Evolutionary conservation across 1,139 yeast species (phyloP).

Genomic region (Lizanozyma gosingica): DNA sequence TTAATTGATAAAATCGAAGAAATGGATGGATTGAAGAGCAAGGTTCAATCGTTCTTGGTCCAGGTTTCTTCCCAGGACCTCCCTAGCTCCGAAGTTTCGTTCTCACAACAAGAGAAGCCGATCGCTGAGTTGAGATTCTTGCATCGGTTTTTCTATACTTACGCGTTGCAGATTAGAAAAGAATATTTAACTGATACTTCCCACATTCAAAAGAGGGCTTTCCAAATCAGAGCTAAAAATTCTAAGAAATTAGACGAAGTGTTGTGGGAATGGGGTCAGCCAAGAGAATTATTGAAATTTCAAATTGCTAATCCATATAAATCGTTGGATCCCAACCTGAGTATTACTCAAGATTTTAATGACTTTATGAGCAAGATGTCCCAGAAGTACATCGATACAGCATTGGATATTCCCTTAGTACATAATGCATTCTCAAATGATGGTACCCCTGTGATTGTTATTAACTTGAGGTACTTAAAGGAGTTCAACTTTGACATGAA

Average conservation of each 20-base stretch:
- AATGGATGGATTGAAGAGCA: conserved; percentile 33
- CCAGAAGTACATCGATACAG: conserved; percentile 39
- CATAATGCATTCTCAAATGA: conserved; percentile 61
- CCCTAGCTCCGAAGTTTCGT: not conserved
- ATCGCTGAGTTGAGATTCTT: conserved; percentile 45
- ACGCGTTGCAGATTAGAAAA: conserved; percentile 47
- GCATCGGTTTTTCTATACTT: conserved; percentile 57
- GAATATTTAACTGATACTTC: conserved; percentile 18
- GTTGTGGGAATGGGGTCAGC: conserved; percentile 27
- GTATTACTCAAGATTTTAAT: conserved; percentile 44
- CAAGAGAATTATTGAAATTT: conserved; percentile 36
- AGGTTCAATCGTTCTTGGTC: conserved; percentile 40
- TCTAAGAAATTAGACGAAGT: conserved; percentile 22
- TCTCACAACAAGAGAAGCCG: conserved; percentile 15
- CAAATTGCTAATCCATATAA: conserved; percentile 46
- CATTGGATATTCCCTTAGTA: conserved; percentile 39
- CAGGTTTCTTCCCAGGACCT: not conserved
- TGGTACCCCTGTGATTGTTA: conserved; percentile 62
- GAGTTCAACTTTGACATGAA: conserved; percentile 44
- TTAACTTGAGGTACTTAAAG: conserved; percentile 38
- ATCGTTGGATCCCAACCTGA: conserved; percentile 29
- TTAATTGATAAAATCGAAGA: conserved; percentile 33
- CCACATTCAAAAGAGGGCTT: conserved; percentile 16
- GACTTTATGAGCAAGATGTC: conserved; percentile 73
- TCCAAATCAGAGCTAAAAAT: conserved; percentile 12